Evolutionary conservation across 2,329 filamentous ascomycete species (phyloP), one percentile per base, ranked within the genome.

Genomic region (Microdochium paspali): DNA sequence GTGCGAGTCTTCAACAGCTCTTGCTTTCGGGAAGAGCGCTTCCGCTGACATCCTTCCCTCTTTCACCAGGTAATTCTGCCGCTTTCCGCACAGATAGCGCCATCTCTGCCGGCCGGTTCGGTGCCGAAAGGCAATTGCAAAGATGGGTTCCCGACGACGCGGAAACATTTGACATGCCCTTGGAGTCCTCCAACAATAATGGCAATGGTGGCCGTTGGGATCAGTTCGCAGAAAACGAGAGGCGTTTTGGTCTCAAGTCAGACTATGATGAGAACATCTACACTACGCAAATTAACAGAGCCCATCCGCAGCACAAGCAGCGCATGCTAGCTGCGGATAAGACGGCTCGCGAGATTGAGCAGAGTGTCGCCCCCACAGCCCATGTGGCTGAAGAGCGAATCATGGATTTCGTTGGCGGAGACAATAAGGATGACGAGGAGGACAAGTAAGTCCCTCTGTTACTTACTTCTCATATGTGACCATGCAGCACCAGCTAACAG

Each of bases 231-330:
- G 84, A 79, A 52, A 97, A 97, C 60, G 87, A 94, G 66, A 77
- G 82, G 48, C 80, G 89, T 25, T 97, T 95, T 61, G 93, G 93
- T 30, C 69, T 94, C 32, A 88, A 82, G 66, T 93, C 86, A 46
- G 89, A 90, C 58, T 98, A 97, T 62, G 83, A 97, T 60, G 93
- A 97, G 67, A 90, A 87, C 56, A 81, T 93, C 40, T 98, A 98
- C 69, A 98, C 93, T 1, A 98, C 93, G 10, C 71, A 80, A 35
- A 94, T 98, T 60, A 82, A 98, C 66, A 88, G 83, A 59, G 86
- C 68, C 53, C 83, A 95, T 57, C 90, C 93, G 1, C 75, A 85
- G 47, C 96, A 94, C 66, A 83, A 80, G 53, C 81, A 88, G 63
- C 80, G 84, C 53, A 76, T 86, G 57, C 89, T 86, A 3, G 79